Percentiles rank a stretch among this genome's conserved stretches.
phyloP scores from a whole-genome alignment of 139 green algal genomes.

The Medakamo hakoo region DNA sequence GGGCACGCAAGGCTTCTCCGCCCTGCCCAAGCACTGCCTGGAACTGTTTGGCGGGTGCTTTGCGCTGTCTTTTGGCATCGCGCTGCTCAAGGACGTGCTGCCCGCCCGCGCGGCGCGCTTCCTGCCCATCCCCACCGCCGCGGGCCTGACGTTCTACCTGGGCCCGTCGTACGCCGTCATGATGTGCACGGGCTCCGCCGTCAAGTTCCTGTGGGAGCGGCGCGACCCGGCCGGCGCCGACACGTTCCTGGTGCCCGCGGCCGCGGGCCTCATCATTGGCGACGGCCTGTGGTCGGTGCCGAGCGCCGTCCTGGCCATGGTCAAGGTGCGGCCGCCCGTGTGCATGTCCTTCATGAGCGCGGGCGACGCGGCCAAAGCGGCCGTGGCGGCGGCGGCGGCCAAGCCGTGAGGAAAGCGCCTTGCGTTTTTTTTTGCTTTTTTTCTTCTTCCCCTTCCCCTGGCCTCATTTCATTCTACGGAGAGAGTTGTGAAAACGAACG shows the following conservation, averaged over 20 bases:
- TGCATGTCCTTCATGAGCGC: constrained; percentile 9
- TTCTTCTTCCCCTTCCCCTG: background rate
- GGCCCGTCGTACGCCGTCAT: constrained; percentile 9
- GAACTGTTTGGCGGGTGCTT: constrained; percentile 19
- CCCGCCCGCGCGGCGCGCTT: constrained; percentile 11
- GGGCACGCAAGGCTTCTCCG: constrained; percentile 15
- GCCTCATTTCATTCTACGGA: background rate
- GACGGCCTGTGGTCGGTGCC: constrained; percentile 17
- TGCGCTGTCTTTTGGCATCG: constrained; percentile 14
- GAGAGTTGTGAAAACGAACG: too few relatives aligned
- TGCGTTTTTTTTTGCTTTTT: background rate
- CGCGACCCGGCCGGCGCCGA: background rate
- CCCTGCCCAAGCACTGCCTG: constrained; percentile 29
- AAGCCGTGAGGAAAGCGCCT: background rate
- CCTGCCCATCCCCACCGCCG: constrained; percentile 32
- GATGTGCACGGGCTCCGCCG: constrained; percentile 9
- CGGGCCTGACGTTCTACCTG: constrained; percentile 31
- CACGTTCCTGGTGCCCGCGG: constrained; percentile 1
- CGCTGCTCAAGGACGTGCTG: constrained; percentile 16
- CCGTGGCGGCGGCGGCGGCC: background rate
- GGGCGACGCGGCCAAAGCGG: too few relatives aligned
- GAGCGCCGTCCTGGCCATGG: constrained; percentile 12
- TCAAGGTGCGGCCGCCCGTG: constrained; percentile 6
- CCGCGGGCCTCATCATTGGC: constrained; percentile 9
- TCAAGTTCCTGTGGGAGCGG: constrained; percentile 8